Evolutionary conservation across 768 basidiomycete genomes (phyloP).

Genomic region (Termitomyces eurrhizus): DNA sequence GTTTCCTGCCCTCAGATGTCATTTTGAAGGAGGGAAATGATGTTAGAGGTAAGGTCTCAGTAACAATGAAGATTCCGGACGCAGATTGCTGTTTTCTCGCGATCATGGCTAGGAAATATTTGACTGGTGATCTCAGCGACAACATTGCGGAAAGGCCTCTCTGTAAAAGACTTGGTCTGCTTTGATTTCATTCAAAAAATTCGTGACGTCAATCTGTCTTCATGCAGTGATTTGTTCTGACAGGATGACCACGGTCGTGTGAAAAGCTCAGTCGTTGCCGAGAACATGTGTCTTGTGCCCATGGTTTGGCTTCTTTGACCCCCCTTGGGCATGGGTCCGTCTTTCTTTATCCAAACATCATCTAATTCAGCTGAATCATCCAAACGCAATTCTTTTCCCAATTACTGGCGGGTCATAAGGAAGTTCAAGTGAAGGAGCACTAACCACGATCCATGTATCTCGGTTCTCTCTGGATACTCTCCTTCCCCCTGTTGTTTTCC

Average conservation of each 20-base stretch:
- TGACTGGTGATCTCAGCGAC: background rate
- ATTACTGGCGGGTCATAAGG: background rate
- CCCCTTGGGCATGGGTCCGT: background rate
- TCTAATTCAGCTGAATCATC: background rate
- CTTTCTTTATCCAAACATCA: background rate
- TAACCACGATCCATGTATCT: constrained; percentile 1
- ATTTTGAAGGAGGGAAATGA: background rate
- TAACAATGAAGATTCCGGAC: background rate
- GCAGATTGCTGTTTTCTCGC: no score
- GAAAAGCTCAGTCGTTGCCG: background rate
- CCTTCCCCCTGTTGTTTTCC: background rate
- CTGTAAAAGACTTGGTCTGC: background rate
- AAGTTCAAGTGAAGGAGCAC: background rate
- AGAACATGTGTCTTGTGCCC: background rate
- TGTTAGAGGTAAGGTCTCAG: background rate
- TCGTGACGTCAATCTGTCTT: background rate
- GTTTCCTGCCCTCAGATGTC: background rate
- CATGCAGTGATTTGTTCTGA: no score
- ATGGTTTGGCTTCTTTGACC: background rate
- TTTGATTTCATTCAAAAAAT: background rate
- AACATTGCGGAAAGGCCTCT: background rate
- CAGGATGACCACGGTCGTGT: background rate
- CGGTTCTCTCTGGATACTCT: background rate
- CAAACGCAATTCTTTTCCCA: background rate
- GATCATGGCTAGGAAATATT: no score